Conservation (phyloP, 768 basidiomycete genomes). For the Polyporus arcularius region DNA sequence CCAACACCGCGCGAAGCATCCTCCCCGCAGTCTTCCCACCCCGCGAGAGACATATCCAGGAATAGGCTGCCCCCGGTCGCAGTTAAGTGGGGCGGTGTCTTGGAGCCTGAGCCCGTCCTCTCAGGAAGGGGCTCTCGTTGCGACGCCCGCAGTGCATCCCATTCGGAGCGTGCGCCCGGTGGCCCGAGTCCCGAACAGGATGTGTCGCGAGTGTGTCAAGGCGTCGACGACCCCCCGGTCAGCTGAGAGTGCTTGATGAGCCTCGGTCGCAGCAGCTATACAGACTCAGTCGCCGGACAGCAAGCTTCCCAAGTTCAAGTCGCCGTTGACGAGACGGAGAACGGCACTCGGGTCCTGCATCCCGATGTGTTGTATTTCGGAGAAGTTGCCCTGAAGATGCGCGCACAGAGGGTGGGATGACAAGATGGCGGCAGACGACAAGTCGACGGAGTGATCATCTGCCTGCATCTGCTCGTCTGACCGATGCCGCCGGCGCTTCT, state of each 20-base stretch:
- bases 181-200: background rate
- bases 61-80: background rate
- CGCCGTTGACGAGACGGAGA: background rate
- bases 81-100: background rate
- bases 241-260: background rate
- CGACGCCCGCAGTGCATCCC: too few relatives aligned
- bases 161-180: background rate
- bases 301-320: background rate
- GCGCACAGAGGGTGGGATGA: background rate
- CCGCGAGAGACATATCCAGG: background rate
- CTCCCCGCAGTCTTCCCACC: conserved; percentile 11
- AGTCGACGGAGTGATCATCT: background rate
- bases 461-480: background rate
- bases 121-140: background rate
- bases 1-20: background rate
- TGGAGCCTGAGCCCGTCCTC: background rate
- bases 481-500: background rate
- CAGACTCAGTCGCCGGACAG: background rate
- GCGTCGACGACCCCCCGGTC: background rate
- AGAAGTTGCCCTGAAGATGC: background rate
- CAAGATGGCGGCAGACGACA: background rate
- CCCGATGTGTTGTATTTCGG: background rate
- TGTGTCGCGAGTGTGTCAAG: conserved; percentile 6
- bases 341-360: background rate
- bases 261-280: background rate